A percentile compares a stretch with the other conserved stretches of the same genome.
Conservation (phyloP, 202 grass and related monocot species). For the Eragrostis tef region DNA sequence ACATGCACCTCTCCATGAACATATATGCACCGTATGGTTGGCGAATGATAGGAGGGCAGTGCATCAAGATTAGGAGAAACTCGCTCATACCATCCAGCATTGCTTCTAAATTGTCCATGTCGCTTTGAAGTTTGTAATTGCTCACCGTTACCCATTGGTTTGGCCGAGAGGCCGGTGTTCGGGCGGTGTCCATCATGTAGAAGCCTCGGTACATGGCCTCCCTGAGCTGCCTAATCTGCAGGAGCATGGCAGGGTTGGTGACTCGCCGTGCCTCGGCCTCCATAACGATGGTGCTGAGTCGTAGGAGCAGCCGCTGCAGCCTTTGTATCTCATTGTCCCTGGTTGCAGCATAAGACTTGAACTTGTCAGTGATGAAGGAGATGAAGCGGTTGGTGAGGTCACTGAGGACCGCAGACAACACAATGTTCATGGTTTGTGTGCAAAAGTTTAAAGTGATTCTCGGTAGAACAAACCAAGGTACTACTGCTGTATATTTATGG, state of each 20-base stretch:
- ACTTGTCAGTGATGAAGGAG: background rate
- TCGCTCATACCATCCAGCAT: background rate
- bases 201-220: slow-evolving; percentile 25
- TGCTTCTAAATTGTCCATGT: background rate
- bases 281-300: background rate
- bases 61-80: background rate
- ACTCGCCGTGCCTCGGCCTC: slow-evolving; percentile 7
- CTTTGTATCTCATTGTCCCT: background rate
- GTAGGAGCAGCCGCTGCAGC: slow-evolving; percentile 23
- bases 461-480: background rate
- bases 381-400: slow-evolving; percentile 2
- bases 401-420: background rate
- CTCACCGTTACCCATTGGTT: background rate
- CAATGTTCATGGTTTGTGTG: background rate
- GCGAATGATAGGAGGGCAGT: background rate
- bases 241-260: slow-evolving; percentile 37
- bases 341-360: background rate
- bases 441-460: background rate
- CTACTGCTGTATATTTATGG: background rate
- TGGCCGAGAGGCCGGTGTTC: too few species aligned
- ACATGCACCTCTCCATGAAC: slow-evolving; percentile 27
- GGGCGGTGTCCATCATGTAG: slow-evolving; percentile 3
- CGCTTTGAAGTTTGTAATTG: background rate
- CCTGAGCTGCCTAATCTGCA: background rate
- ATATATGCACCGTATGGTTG: background rate